Conservation (phyloP, 2,329 filamentous ascomycete genomes). For the Nannizzia gypsea region DNA sequence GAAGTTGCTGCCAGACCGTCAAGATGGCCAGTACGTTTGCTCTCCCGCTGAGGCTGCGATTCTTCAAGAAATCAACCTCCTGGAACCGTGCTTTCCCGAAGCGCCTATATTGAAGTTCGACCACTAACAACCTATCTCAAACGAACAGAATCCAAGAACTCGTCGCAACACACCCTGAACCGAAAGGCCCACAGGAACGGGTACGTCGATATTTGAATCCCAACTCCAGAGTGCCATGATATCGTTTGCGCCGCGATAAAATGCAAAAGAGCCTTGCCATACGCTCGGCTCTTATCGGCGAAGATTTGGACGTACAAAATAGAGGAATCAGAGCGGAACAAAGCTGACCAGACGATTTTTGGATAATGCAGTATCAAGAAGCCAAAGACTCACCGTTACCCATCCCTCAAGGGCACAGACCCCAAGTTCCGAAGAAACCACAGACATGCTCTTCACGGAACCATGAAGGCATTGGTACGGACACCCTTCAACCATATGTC, state of each 20-base stretch:
- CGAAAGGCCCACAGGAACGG: conserved; percentile 99
- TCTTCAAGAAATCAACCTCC: neutral
- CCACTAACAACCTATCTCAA: conserved; percentile 8
- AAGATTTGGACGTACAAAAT: neutral
- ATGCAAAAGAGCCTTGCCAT: neutral
- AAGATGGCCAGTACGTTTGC: conserved; percentile 37
- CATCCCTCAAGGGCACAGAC: conserved; percentile 95
- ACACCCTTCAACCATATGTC: conserved; percentile 17
- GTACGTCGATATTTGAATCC: conserved; percentile 45
- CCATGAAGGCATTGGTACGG: conserved; percentile 89
- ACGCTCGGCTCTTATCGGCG: neutral
- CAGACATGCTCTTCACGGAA: conserved; percentile 98
- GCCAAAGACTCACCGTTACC: conserved; percentile 98
- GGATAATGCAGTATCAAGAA: conserved; percentile 79
- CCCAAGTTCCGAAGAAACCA: conserved; percentile 99
- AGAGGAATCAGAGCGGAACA: neutral
- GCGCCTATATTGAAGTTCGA: neutral
- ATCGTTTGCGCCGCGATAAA: neutral
- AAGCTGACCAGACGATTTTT: conserved; percentile 1
- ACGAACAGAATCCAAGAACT: conserved; percentile 92
- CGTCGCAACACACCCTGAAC: conserved; percentile 96
- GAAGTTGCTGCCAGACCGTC: conserved; percentile 29
- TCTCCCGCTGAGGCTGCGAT: neutral
- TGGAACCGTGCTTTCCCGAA: neutral
- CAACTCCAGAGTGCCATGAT: neutral